Evolutionary conservation across 1,284 basidiomycete species (phyloP).

Genomic region (Fomitopsis betulina): DNA sequence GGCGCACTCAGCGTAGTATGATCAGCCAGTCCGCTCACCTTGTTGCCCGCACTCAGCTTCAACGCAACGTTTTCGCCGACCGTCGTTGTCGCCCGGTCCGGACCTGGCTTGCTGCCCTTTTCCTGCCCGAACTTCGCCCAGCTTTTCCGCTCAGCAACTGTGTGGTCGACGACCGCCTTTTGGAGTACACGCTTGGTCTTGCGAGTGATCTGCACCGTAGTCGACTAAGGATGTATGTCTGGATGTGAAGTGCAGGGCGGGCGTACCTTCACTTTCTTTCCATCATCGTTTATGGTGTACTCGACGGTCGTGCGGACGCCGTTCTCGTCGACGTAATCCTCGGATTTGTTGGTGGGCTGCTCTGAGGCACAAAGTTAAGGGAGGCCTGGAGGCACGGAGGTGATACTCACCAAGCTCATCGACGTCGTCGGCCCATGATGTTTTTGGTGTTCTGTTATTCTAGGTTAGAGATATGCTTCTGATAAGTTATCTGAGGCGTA

Average conservation of each 20-base stretch:
- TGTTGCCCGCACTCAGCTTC: constrained; percentile 84
- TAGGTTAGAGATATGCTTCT: neutral
- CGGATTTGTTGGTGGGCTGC: constrained; percentile 36
- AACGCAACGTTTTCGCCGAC: constrained; percentile 89
- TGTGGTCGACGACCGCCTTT: constrained; percentile 91
- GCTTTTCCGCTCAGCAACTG: constrained; percentile 88
- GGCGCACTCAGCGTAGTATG: too few species aligned
- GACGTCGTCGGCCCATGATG: constrained; percentile 81
- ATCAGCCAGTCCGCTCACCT: constrained; percentile 40
- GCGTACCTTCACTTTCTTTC: constrained; percentile 89
- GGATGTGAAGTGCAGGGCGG: neutral
- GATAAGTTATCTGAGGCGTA: neutral
- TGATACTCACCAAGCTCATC: constrained; percentile 58
- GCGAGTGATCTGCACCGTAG: constrained; percentile 64
- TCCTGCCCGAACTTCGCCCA: constrained; percentile 97
- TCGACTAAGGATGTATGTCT: neutral
- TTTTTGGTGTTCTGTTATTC: constrained; percentile 41
- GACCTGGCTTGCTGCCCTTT: constrained; percentile 84
- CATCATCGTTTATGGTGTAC: constrained; percentile 86
- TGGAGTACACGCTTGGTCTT: constrained; percentile 86
- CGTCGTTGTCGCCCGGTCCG: constrained; percentile 93
- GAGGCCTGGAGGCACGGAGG: neutral
- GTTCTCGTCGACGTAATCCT: constrained; percentile 81
- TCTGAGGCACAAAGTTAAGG: constrained; percentile 22
- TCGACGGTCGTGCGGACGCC: constrained; percentile 86